Conservation (phyloP, 345 rosid species). For the Cochlearia excelsa region DNA sequence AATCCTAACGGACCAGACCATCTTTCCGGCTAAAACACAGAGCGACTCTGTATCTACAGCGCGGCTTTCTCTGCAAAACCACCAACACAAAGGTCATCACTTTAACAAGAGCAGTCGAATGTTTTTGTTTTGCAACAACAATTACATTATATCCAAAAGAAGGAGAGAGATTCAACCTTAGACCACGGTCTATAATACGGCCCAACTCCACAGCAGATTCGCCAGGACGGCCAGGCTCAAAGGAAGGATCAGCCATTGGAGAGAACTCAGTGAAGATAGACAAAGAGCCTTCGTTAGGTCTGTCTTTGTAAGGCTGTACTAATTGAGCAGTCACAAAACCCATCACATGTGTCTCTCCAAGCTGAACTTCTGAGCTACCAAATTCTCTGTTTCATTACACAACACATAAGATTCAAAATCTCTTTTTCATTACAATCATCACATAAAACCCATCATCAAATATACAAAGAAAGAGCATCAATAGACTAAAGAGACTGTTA, state of each 20-base stretch:
- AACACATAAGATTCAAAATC: conserved; percentile 47
- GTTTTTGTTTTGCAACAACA: neutral
- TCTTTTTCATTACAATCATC: conserved; percentile 35
- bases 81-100: conserved; percentile 19
- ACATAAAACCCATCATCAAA: neutral
- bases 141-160: neutral
- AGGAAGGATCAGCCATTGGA: conserved; percentile 96
- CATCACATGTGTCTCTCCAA: conserved; percentile 93
- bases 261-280: conserved; percentile 85
- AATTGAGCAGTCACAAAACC: conserved; percentile 77
- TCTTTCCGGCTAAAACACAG: conserved; percentile 82
- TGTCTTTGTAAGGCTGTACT: conserved; percentile 83
- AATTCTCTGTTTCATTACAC: conserved; percentile 52
- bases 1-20: conserved; percentile 88
- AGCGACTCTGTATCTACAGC: conserved; percentile 97
- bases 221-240: conserved; percentile 89
- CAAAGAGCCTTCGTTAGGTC: conserved; percentile 81
- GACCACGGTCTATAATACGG: conserved; percentile 81
- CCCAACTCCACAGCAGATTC: conserved; percentile 91
- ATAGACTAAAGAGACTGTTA: too few species aligned
- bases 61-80: conserved; percentile 79
- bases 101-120: neutral
- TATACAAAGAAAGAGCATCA: neutral
- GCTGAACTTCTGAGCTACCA: conserved; percentile 93
- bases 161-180: conserved; percentile 48